phyloP scores from a whole-genome alignment of 78 protist genomes.

The Guillardia theta region DNA sequence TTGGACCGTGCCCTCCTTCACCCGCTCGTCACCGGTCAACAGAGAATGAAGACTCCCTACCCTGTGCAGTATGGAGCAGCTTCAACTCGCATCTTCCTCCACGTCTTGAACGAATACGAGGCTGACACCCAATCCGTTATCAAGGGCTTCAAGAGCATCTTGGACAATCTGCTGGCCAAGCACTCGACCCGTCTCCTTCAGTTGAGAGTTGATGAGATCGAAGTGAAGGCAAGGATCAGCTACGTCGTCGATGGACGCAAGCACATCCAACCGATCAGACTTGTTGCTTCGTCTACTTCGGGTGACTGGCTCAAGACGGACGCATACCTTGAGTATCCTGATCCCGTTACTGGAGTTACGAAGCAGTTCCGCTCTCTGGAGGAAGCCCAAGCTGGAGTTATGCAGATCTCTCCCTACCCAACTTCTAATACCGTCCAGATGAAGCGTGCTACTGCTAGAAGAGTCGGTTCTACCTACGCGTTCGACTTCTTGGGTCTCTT shows the following conservation, averaged over 20 bases:
- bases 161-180: slow-evolving; percentile 34
- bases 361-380: slow-evolving; percentile 28
- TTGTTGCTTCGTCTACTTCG: slow-evolving; percentile 32
- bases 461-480: slow-evolving; percentile 80
- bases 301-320: slow-evolving; percentile 45
- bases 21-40: slow-evolving; percentile 11
- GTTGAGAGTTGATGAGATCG: slow-evolving; percentile 78
- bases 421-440: slow-evolving; percentile 53
- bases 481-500: slow-evolving; percentile 90
- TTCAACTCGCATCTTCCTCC: slow-evolving; percentile 76
- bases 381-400: slow-evolving; percentile 18
- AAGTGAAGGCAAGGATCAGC: slow-evolving; percentile 64
- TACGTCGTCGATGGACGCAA: neutral
- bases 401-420: slow-evolving; percentile 76
- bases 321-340: slow-evolving; percentile 48
- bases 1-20: neutral
- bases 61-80: neutral
- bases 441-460: slow-evolving; percentile 78
- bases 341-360: slow-evolving; percentile 51
- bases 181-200: slow-evolving; percentile 73
- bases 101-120: slow-evolving; percentile 76
- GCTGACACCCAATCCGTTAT: slow-evolving; percentile 43
- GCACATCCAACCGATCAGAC: slow-evolving; percentile 1
- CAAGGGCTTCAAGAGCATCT: neutral
- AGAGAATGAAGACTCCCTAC: neutral